phyloP scores from a whole-genome alignment of 352 stramenopile genomes.

The Phytopythium cucurbitacearum region DNA sequence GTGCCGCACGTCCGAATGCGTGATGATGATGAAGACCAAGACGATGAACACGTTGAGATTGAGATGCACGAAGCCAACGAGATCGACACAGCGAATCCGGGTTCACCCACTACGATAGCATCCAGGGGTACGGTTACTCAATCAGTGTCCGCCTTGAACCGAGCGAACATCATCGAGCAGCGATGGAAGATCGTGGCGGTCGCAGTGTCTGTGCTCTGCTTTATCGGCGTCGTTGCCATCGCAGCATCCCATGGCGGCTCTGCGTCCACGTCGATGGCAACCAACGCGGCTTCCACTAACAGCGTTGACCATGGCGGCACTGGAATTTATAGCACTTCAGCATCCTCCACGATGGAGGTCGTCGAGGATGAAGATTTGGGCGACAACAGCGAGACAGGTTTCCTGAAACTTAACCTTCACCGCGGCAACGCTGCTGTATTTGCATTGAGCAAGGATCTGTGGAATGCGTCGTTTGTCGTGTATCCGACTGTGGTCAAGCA shows the following conservation, averaged over 20 bases:
- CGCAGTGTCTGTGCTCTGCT: slow-evolving; percentile 8
- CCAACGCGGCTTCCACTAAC: background rate
- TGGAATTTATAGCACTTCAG: no score
- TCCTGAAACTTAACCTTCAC: slow-evolving; percentile 1
- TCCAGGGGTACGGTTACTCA: background rate
- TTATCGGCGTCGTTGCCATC: slow-evolving; percentile 11
- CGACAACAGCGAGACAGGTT: slow-evolving; percentile 2
- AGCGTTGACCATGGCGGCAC: background rate
- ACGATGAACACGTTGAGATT: background rate
- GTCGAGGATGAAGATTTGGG: slow-evolving; percentile 8
- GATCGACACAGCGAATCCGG: no score
- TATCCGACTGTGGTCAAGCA: slow-evolving; percentile 63
- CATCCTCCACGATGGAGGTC: background rate
- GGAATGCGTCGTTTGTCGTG: slow-evolving; percentile 67
- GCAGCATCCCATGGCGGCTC: background rate
- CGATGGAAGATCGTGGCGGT: slow-evolving; percentile 12
- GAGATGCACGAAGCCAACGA: background rate
- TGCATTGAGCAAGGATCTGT: slow-evolving; percentile 46
- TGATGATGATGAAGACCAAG: slow-evolving; percentile 1
- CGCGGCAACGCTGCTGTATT: slow-evolving; percentile 29
- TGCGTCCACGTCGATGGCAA: background rate
- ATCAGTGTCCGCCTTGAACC: background rate
- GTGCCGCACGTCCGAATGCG: slow-evolving; percentile 6
- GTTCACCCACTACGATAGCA: no score
- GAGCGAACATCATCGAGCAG: slow-evolving; percentile 1